Conservation (phyloP, 164 flowering plant species). For the Brasenia schreberi region DNA sequence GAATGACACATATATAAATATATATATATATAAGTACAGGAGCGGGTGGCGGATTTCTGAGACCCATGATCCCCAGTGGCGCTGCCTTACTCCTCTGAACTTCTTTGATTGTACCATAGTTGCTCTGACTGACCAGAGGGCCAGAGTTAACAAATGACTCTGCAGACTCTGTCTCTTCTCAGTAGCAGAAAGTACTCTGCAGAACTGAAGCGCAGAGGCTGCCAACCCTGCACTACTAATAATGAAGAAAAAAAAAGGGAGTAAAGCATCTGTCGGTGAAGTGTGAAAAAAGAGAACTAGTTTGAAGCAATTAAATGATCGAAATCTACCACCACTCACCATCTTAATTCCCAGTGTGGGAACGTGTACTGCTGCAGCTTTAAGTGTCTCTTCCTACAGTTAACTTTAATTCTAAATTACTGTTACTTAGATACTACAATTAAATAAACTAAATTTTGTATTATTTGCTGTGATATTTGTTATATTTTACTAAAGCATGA, state of each 20-base stretch:
- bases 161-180: not conserved
- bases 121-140: not conserved
- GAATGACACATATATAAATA: not conserved
- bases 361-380: too few species aligned
- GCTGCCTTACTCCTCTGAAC: constrained; percentile 84
- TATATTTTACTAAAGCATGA: too few species aligned
- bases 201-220: not conserved
- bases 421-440: too few species aligned
- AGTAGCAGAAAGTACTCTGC: not conserved
- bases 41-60: constrained; percentile 82
- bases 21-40: constrained; percentile 24
- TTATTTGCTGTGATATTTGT: too few species aligned
- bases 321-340: not conserved
- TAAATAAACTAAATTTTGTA: too few species aligned
- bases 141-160: not conserved
- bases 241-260: not conserved
- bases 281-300: not conserved
- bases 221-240: not conserved
- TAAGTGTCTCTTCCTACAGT: too few species aligned
- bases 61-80: constrained; percentile 95
- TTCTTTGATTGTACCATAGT: constrained; percentile 64
- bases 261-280: not conserved
- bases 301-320: not conserved
- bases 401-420: too few species aligned
- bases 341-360: too few species aligned